Evolutionary conservation across 768 basidiomycete genomes (phyloP).

Genomic region (Multifurca ochricompacta): DNA sequence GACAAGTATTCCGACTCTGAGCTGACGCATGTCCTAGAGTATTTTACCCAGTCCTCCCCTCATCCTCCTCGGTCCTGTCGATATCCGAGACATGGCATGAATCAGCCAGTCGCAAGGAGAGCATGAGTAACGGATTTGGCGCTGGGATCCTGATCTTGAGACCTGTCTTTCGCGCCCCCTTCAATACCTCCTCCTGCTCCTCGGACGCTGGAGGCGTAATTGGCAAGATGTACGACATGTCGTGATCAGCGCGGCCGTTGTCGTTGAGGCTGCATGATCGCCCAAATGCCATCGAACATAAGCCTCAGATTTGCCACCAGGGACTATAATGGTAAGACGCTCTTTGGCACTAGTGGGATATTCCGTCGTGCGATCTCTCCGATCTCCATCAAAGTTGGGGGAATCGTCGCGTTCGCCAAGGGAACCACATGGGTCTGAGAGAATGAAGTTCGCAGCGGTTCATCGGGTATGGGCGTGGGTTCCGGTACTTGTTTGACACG

Average conservation of each 20-base stretch:
- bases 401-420: background rate
- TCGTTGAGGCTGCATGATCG: conserved; percentile 9
- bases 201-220: background rate
- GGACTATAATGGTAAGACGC: conserved; percentile 13
- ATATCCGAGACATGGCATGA: conserved; percentile 6
- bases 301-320: conserved; percentile 17
- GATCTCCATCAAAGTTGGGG: conserved; percentile 3
- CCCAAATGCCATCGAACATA: conserved; percentile 16
- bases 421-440: background rate
- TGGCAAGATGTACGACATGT: background rate
- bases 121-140: conserved; percentile 10
- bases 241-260: background rate
- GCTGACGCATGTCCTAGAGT: background rate
- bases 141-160: conserved; percentile 16
- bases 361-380: background rate
- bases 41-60: background rate
- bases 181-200: background rate
- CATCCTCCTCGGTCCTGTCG: background rate
- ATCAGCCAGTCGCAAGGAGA: conserved; percentile 3
- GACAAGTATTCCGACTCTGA: background rate
- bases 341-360: background rate
- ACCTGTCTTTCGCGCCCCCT: background rate
- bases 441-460: background rate
- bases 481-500: background rate
- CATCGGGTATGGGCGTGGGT: background rate